A percentile compares a stretch with the other conserved stretches of the same genome.
Evolutionary conservation across 768 basidiomycete genomes (phyloP).

Genomic region (Hydnomerulius pinastri): DNA sequence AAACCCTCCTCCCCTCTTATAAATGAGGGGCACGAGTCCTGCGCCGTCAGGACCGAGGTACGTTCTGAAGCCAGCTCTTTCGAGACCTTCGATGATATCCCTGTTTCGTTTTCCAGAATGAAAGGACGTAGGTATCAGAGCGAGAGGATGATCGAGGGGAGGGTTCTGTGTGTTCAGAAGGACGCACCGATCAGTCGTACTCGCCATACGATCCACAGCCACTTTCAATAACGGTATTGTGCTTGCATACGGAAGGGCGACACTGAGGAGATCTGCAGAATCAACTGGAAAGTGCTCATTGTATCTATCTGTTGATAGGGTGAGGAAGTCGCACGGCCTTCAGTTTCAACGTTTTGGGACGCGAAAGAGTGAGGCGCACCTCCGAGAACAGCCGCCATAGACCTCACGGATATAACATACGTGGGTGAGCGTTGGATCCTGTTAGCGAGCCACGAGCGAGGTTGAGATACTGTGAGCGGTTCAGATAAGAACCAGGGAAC

Average conservation of each 20-base stretch:
- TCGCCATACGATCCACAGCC: conserved; percentile 4
- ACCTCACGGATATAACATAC: conserved; percentile 23
- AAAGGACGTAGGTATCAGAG: too few species aligned
- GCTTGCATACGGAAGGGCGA: conserved; percentile 23
- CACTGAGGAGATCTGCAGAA: conserved; percentile 24
- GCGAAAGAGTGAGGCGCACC: conserved; percentile 14
- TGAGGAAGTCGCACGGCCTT: not conserved
- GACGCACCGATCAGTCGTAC: conserved; percentile 25
- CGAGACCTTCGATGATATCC: conserved; percentile 40
- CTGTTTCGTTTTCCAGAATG: too few species aligned
- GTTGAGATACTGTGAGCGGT: conserved; percentile 35
- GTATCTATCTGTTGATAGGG: conserved; percentile 20
- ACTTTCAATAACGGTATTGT: conserved; percentile 14
- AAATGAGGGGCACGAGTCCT: conserved; percentile 34
- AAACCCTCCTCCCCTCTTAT: conserved; percentile 37
- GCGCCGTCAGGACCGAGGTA: conserved; percentile 40
- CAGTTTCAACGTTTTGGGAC: not conserved
- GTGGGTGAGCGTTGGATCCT: conserved; percentile 34
- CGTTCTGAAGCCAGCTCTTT: conserved; percentile 37
- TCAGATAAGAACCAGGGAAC: not conserved
- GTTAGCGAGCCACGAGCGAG: not conserved
- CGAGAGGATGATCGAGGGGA: too few species aligned
- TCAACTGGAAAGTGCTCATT: conserved; percentile 28
- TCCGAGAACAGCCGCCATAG: conserved; percentile 5
- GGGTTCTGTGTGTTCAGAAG: not conserved